Percentiles rank a stretch among this genome's conserved stretches.
phyloP scores from a whole-genome alignment of 2,329 filamentous ascomycete species.

The Diaporthe citrichinensis region DNA sequence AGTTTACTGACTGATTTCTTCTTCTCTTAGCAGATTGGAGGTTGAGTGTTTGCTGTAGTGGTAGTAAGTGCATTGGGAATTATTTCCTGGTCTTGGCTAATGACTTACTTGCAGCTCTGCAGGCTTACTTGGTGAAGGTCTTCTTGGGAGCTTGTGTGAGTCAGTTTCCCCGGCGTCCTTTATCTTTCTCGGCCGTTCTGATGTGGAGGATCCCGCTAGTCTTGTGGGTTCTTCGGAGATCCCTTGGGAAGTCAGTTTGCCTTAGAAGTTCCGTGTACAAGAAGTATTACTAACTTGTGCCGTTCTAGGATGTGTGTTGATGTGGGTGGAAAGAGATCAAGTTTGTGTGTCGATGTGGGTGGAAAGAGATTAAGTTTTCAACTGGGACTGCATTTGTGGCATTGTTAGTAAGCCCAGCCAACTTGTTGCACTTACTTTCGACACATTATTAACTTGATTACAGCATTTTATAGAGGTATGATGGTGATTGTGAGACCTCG shows the following conservation, averaged over 20 bases:
- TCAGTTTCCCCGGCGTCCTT: not conserved
- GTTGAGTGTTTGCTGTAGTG: not conserved
- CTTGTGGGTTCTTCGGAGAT: not conserved
- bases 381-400: not conserved
- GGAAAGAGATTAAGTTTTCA: no score
- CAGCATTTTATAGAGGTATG: not conserved
- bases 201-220: not conserved
- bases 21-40: not conserved
- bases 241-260: not conserved
- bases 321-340: no score
- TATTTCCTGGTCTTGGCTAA: no score
- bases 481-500: not conserved
- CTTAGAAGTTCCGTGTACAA: not conserved
- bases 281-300: not conserved
- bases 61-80: not conserved
- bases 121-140: not conserved
- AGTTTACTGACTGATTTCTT: not conserved
- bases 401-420: slow-evolving; percentile 1
- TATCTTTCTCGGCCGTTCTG: not conserved
- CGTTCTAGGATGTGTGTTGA: no score
- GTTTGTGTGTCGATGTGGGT: not conserved
- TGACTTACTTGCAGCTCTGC: not conserved
- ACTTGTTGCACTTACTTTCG: not conserved
- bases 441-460: not conserved
- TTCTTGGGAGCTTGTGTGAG: not conserved